Conservation (phyloP, 2,329 filamentous ascomycete species). For the Fusarium cyanostomum region DNA sequence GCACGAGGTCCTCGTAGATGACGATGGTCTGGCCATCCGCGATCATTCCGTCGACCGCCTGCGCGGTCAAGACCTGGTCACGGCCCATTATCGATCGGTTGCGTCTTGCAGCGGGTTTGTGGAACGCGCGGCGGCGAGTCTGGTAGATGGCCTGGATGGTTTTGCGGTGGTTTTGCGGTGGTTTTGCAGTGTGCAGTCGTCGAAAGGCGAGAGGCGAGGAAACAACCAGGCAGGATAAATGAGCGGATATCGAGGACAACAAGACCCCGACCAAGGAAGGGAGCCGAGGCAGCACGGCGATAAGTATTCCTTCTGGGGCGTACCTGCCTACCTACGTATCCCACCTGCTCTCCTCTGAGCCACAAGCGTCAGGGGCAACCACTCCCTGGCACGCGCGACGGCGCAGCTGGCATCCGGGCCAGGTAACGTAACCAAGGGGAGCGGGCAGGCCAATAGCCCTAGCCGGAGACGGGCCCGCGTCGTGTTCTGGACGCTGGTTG, state of each 20-base stretch:
- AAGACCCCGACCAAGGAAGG: not conserved
- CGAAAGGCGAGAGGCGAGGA: not conserved
- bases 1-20: constrained; percentile 63
- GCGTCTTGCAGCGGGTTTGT: not conserved
- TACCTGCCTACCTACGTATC: no score
- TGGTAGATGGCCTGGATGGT: not conserved
- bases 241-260: constrained; percentile 10
- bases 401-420: no score
- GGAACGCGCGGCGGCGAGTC: not conserved
- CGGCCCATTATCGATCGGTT: constrained; percentile 46
- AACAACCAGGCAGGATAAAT: not conserved
- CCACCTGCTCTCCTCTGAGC: not conserved
- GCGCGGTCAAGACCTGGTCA: constrained; percentile 55
- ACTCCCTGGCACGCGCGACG: no score
- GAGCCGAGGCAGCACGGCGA: constrained; percentile 12
- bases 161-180: no score
- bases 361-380: no score
- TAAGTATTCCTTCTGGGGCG: not conserved
- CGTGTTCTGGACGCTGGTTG: not conserved
- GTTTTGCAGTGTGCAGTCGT: no score
- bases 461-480: not conserved
- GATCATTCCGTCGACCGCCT: constrained; percentile 61
- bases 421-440: no score
- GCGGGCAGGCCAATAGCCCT: no score
- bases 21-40: constrained; percentile 65